Percentiles rank a stretch among this genome's conserved stretches.
Evolutionary conservation across 805 yeast species (phyloP).

Genomic region (Starmerella vaccinii): DNA sequence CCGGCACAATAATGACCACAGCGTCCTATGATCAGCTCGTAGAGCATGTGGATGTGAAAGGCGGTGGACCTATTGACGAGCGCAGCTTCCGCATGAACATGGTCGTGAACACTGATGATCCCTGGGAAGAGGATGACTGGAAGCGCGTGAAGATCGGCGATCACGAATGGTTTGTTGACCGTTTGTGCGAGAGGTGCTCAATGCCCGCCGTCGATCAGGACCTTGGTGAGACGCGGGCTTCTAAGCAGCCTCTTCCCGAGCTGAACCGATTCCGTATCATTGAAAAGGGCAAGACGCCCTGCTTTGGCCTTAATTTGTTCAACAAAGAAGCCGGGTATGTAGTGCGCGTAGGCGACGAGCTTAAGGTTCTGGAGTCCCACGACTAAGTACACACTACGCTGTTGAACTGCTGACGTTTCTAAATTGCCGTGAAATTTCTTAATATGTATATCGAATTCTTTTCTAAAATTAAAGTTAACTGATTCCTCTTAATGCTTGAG

Average conservation of each 20-base stretch:
- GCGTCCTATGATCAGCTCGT: slow-evolving; percentile 26
- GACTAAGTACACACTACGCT: no score
- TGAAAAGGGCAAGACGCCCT: slow-evolving; percentile 28
- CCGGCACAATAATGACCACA: slow-evolving; percentile 27
- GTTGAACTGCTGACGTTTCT: no score
- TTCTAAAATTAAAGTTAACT: no score
- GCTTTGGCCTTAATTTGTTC: slow-evolving; percentile 29
- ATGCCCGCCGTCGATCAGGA: slow-evolving; percentile 29
- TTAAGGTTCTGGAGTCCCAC: slow-evolving; percentile 19
- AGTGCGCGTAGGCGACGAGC: slow-evolving; percentile 27
- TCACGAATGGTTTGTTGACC: slow-evolving; percentile 26
- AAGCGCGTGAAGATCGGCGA: slow-evolving; percentile 22
- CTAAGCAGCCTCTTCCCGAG: slow-evolving; percentile 27
- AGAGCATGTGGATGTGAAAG: slow-evolving; percentile 21
- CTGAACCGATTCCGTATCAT: slow-evolving; percentile 28
- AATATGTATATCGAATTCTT: no score
- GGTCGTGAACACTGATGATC: slow-evolving; percentile 27
- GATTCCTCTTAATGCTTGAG: no score
- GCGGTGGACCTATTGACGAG: slow-evolving; percentile 18
- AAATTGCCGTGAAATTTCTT: no score
- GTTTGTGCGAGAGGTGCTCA: slow-evolving; percentile 28
- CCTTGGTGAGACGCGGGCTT: slow-evolving; percentile 22
- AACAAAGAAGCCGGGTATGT: slow-evolving; percentile 22
- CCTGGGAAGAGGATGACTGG: slow-evolving; percentile 33
- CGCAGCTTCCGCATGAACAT: slow-evolving; percentile 31